Evolutionary conservation across 176 grass and related monocot species (phyloP).

Genomic region (Aegilops speltoides): DNA sequence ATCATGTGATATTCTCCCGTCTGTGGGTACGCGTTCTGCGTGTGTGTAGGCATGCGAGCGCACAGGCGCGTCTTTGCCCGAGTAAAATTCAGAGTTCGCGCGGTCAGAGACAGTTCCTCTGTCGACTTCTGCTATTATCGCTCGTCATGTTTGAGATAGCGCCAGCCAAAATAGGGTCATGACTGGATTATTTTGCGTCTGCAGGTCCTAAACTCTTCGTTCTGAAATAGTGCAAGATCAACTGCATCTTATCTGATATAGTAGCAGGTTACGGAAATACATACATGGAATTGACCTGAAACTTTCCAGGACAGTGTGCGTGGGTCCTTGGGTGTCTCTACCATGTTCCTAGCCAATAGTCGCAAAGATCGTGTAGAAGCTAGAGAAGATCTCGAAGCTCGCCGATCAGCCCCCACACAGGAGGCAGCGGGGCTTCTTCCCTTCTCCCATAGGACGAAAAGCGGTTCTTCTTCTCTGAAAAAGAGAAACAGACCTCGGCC

Average conservation of each 20-base stretch:
- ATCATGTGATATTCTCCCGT: too few relatives aligned
- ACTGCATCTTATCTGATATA: not conserved
- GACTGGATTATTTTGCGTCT: not conserved
- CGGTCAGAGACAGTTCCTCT: too few relatives aligned
- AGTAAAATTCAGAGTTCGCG: too few relatives aligned
- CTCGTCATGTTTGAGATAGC: not conserved
- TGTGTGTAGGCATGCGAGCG: too few relatives aligned
- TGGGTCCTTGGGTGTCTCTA: constrained; percentile 20
- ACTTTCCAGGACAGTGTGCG: not conserved
- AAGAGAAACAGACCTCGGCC: not conserved
- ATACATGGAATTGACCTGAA: not conserved
- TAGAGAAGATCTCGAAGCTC: constrained; percentile 23
- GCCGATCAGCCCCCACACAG: constrained; percentile 17
- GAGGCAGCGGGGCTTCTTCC: not conserved
- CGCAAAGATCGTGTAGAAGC: constrained; percentile 13
- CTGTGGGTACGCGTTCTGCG: too few relatives aligned
- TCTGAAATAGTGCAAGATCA: not conserved
- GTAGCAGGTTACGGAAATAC: not conserved
- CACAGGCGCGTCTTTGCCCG: too few relatives aligned
- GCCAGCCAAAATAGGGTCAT: not conserved
- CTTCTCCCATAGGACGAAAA: constrained; percentile 6
- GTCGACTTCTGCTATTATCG: not conserved
- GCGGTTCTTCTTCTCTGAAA: not conserved
- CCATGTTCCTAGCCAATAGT: constrained; percentile 8
- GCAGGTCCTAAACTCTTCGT: not conserved